Percentiles rank a stretch among this genome's conserved stretches.
Conservation (phyloP, 1,284 basidiomycete species). For the Athelia psychrophila region DNA sequence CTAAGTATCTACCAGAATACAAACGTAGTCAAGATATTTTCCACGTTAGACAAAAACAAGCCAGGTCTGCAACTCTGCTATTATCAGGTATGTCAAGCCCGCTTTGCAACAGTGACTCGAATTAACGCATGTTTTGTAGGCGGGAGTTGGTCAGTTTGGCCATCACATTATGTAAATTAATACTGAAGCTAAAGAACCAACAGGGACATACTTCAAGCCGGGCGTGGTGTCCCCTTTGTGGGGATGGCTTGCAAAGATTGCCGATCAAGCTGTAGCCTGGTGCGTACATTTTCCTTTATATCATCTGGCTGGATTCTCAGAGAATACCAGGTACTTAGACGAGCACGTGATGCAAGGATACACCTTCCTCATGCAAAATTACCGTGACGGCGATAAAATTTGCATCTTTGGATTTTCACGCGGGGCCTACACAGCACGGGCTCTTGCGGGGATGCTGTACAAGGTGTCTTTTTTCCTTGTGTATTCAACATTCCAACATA, state of each 20-base stretch:
- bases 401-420: constrained; percentile 61
- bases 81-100: background rate
- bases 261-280: constrained; percentile 64
- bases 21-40: background rate
- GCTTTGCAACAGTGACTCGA: too few relatives aligned
- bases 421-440: constrained; percentile 75
- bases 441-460: constrained; percentile 62
- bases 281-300: constrained; percentile 21
- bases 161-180: too few relatives aligned
- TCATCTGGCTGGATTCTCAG: background rate
- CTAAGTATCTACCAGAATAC: background rate
- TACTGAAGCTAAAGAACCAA: background rate
- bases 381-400: constrained; percentile 16
- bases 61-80: background rate
- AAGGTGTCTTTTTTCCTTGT: constrained; percentile 26
- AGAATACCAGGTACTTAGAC: constrained; percentile 50
- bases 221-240: constrained; percentile 51
- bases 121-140: too few relatives aligned
- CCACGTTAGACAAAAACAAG: background rate
- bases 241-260: constrained; percentile 42
- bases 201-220: constrained; percentile 58
- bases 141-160: background rate
- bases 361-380: constrained; percentile 68
- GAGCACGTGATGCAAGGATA: constrained; percentile 63
- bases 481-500: background rate